A percentile compares a stretch with the other conserved stretches of the same genome.
These are phyloP conservation scores for Saccharum officinarum DNA, from an alignment of 176 grass and related monocot genomes.

Conservation along the genomic window DNA sequence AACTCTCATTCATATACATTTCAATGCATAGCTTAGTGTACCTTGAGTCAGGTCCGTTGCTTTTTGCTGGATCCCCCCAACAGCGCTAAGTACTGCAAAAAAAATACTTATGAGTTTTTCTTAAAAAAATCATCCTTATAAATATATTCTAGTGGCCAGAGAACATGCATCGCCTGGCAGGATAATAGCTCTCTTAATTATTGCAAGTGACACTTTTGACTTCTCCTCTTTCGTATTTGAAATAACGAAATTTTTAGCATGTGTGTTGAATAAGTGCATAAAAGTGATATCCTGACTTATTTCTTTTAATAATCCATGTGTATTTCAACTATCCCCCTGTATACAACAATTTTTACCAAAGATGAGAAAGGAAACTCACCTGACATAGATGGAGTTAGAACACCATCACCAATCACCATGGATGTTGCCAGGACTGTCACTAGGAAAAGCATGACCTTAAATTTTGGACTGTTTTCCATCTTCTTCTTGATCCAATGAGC, in stretches of 20 bases:
- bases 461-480: constrained; percentile 53
- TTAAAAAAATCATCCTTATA: neutral
- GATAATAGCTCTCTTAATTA: constrained; percentile 7
- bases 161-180: neutral
- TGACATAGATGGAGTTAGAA: constrained; percentile 76
- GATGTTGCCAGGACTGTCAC: constrained; percentile 71
- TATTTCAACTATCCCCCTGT: neutral
- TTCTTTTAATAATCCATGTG: constrained; percentile 1
- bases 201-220: neutral
- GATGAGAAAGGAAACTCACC: constrained; percentile 34
- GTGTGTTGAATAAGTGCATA: neutral
- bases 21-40: constrained; percentile 32
- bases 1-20: neutral
- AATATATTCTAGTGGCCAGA: constrained; percentile 20
- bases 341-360: neutral
- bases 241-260: constrained; percentile 4
- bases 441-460: constrained; percentile 60
- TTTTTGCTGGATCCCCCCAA: constrained; percentile 60
- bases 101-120: neutral
- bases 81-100: constrained; percentile 64
- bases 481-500: constrained; percentile 62
- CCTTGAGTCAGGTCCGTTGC: constrained; percentile 52
- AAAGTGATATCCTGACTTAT: neutral
- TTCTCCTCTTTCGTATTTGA: neutral
- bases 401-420: constrained; percentile 85